These are phyloP conservation scores for Xylaria acuta DNA, from an alignment of 495 filamentous ascomycete species.

Conservation along the genomic window DNA sequence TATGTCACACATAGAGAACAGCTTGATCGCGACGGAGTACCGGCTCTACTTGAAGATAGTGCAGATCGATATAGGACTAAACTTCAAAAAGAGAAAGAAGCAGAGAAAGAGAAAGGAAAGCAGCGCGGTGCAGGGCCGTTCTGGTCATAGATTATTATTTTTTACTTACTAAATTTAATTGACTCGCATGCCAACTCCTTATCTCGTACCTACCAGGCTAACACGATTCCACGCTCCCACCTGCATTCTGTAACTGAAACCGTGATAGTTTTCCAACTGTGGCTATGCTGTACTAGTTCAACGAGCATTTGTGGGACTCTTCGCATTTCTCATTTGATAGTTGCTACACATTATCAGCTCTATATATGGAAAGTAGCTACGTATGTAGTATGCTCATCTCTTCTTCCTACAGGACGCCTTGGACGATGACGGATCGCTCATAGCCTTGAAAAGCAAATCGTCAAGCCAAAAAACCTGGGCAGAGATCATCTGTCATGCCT, in stretches of 20 bases:
- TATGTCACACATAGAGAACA: background rate
- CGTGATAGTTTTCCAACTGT: background rate
- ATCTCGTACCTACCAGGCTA: background rate
- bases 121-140: too few species aligned
- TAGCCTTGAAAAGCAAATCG: background rate
- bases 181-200: background rate
- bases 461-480: background rate
- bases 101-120: background rate
- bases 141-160: too few species aligned
- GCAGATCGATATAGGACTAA: background rate
- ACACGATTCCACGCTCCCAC: background rate
- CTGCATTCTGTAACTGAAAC: background rate
- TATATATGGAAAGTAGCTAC: background rate
- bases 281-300: background rate
- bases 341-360: background rate
- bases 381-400: background rate
- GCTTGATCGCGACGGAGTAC: background rate
- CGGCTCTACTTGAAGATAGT: background rate
- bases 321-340: background rate
- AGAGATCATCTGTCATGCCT: background rate
- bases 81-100: background rate
- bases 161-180: background rate
- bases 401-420: background rate
- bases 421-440: background rate
- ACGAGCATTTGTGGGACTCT: background rate